Evolutionary conservation across 2,329 filamentous ascomycete genomes (phyloP).

Genomic region (Fusarium compactum): DNA sequence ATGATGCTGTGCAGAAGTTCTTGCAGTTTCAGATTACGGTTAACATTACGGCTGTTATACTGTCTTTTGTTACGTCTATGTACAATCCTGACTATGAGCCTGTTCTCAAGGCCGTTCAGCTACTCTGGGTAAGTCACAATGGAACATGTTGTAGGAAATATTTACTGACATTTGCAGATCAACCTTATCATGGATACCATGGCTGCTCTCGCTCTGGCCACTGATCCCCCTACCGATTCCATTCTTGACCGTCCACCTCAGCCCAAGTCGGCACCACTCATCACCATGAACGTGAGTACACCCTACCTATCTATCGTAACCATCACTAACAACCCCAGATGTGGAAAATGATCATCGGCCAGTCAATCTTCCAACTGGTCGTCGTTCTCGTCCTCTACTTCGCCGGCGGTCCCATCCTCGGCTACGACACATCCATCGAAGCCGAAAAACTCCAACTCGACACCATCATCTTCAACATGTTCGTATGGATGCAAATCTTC

Average conservation of each 20-base stretch:
- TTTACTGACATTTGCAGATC: conserved; percentile 1
- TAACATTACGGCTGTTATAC: conserved; percentile 88
- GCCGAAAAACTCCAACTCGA: conserved; percentile 67
- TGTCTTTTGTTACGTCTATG: conserved; percentile 90
- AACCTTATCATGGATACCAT: conserved; percentile 98
- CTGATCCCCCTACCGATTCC: conserved; percentile 84
- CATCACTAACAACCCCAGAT: conserved; percentile 59
- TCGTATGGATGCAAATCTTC: conserved; percentile 99
- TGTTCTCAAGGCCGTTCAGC: conserved; percentile 89
- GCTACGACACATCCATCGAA: conserved; percentile 55
- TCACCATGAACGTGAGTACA: conserved; percentile 72
- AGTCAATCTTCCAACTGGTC: conserved; percentile 88
- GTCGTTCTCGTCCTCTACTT: conserved; percentile 88
- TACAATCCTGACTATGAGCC: conserved; percentile 75
- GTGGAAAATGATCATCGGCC: conserved; percentile 99
- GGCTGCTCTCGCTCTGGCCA: conserved; percentile 87
- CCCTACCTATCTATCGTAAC: fast-evolving
- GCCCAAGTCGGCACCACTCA: conserved; percentile 69
- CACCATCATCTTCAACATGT: conserved; percentile 95
- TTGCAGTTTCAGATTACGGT: conserved; percentile 84
- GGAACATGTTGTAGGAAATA: fast-evolving
- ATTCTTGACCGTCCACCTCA: conserved; percentile 82
- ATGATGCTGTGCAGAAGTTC: conserved; percentile 82
- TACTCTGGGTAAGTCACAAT: conserved; percentile 79
- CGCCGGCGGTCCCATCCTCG: conserved; percentile 61